A percentile compares a stretch with the other conserved stretches of the same genome.
These are phyloP conservation scores for Pythium rishiriense DNA, from an alignment of 352 stramenopile species.

Conservation along the genomic window DNA sequence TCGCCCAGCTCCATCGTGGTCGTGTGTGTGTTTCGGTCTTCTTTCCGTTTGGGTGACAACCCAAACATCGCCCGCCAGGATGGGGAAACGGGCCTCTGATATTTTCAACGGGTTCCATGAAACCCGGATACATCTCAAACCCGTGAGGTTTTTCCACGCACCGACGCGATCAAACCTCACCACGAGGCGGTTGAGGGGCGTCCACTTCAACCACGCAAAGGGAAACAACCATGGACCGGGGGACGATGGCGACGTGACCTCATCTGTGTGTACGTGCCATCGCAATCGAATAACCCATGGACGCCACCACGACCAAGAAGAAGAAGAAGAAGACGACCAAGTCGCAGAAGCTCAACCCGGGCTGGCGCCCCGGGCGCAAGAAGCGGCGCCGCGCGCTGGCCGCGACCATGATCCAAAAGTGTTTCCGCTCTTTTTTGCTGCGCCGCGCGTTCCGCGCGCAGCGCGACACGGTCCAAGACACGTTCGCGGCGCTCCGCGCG, in stretches of 20 bases:
- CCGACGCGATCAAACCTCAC: neutral
- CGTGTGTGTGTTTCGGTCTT: neutral
- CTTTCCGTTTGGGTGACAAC: neutral
- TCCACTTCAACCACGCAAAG: conserved; percentile 2
- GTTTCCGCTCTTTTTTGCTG: conserved; percentile 60
- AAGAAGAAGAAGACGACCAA: conserved; percentile 37
- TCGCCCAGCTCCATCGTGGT: conserved; percentile 27
- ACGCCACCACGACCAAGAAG: conserved; percentile 29
- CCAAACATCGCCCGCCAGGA: neutral
- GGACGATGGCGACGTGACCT: neutral
- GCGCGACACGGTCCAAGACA: conserved; percentile 41
- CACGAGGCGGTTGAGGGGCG: neutral
- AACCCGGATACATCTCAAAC: neutral
- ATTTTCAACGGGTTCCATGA: conserved; percentile 1
- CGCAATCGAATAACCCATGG: neutral
- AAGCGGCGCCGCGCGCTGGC: conserved; percentile 47
- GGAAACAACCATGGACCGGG: no score
- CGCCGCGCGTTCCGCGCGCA: conserved; percentile 53
- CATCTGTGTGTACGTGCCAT: neutral
- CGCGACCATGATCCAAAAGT: conserved; percentile 70
- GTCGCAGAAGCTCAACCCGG: conserved; percentile 54
- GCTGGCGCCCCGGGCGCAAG: conserved; percentile 47
- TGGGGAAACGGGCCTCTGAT: conserved; percentile 9
- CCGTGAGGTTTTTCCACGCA: neutral
- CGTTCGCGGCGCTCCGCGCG: conserved; percentile 51